A percentile compares a stretch with the other conserved stretches of the same genome.
Conservation (phyloP, 768 basidiomycete genomes). For the Kondoa subrosea region DNA sequence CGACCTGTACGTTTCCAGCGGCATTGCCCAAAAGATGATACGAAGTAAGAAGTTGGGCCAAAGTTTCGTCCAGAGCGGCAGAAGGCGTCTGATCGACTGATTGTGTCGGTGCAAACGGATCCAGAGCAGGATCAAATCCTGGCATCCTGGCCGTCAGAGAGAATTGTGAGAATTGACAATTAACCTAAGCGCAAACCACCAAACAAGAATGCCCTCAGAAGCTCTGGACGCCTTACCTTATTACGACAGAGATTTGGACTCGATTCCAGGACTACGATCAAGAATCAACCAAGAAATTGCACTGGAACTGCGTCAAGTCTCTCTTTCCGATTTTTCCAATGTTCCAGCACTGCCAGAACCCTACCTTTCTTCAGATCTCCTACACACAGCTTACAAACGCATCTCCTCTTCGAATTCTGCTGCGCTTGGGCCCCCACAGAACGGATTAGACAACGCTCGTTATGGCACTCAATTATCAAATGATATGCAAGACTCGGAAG, state of each 20-base stretch:
- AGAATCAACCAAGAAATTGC: constrained; percentile 12
- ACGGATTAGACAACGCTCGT: constrained; percentile 51
- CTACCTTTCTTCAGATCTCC: constrained; percentile 4
- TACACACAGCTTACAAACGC: constrained; percentile 36
- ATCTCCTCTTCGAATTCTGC: constrained; percentile 47
- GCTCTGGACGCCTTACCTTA: constrained; percentile 3
- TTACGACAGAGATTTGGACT: constrained; percentile 5
- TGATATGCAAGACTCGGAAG: constrained; percentile 48
- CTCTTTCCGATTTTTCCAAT: constrained; percentile 2
- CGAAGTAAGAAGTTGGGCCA: neutral
- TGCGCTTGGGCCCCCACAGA: constrained; percentile 50
- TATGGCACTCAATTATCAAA: constrained; percentile 56
- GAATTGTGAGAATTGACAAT: neutral
- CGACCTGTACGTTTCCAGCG: neutral
- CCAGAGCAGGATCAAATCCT: neutral
- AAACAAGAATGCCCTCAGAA: neutral
- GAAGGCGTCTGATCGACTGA: neutral
- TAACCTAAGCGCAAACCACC: neutral
- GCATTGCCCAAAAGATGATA: neutral
- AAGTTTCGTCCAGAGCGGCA: neutral
- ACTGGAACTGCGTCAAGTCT: neutral
- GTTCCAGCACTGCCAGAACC: neutral
- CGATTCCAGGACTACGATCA: constrained; percentile 2
- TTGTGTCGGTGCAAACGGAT: neutral
- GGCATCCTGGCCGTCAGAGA: neutral